These are phyloP conservation scores for Porphyrellus cyaneotinctus DNA, from an alignment of 768 basidiomycete species.

Conservation along the genomic window DNA sequence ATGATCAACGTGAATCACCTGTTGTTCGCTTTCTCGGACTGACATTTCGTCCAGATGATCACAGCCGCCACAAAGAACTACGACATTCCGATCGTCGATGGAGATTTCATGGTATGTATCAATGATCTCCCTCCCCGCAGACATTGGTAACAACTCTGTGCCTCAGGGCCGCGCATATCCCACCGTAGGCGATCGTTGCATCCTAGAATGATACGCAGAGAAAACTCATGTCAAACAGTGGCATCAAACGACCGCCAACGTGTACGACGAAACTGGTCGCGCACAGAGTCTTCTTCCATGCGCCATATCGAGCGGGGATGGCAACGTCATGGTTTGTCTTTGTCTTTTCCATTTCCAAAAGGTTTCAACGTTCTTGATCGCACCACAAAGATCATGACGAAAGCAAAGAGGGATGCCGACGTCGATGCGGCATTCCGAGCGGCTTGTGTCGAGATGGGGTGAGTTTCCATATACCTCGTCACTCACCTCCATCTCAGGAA, in stretches of 20 bases:
- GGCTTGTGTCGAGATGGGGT: constrained; percentile 51
- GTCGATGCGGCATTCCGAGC: constrained; percentile 45
- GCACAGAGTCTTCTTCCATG: constrained; percentile 31
- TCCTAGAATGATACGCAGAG: constrained; percentile 6
- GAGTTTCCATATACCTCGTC: neutral
- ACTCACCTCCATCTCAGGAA: neutral
- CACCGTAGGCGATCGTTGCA: constrained; percentile 19
- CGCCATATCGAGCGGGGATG: constrained; percentile 36
- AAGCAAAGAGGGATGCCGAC: constrained; percentile 40
- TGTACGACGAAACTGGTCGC: constrained; percentile 26
- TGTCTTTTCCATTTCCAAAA: neutral
- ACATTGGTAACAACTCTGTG: constrained; percentile 1
- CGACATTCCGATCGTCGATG: constrained; percentile 40
- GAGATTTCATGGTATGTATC: constrained; percentile 39
- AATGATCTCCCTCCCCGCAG: neutral
- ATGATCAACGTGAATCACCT: constrained; percentile 36
- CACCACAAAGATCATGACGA: constrained; percentile 36
- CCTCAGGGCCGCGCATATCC: constrained; percentile 37
- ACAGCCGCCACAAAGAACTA: constrained; percentile 33
- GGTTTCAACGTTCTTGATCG: constrained; percentile 10
- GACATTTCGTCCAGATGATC: constrained; percentile 30
- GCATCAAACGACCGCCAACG: constrained; percentile 31
- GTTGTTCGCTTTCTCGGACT: constrained; percentile 2
- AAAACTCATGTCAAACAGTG: constrained; percentile 16
- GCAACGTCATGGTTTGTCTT: constrained; percentile 31